phyloP scores from a whole-genome alignment of 23 red algal genomes.

The Pyropia yezoensis region DNA sequence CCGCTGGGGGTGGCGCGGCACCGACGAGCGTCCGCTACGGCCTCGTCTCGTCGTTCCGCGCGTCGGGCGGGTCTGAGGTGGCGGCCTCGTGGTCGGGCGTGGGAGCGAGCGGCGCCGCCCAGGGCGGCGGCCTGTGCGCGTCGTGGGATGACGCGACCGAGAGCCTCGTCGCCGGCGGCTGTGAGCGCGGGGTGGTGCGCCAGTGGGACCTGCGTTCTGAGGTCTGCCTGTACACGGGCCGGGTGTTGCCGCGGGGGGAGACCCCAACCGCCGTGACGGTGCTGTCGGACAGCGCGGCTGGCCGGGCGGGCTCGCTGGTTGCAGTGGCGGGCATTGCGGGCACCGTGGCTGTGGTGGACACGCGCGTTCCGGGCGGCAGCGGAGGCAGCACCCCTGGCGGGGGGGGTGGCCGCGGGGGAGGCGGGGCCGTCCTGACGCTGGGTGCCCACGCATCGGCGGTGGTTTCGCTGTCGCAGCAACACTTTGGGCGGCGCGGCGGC shows the following conservation, averaged over 20 bases:
- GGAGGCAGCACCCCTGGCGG: background rate
- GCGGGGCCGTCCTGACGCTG: background rate
- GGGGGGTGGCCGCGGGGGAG: slow-evolving; percentile 7
- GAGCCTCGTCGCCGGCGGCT: slow-evolving; percentile 51
- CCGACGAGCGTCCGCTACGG: background rate
- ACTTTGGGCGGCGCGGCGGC: too few species aligned
- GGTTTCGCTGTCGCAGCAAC: slow-evolving; percentile 7
- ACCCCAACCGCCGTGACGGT: slow-evolving; percentile 44
- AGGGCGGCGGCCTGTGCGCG: slow-evolving; percentile 37
- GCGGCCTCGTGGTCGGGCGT: slow-evolving; percentile 9
- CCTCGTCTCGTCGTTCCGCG: background rate
- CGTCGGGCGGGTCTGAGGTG: background rate
- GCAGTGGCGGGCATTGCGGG: slow-evolving; percentile 33
- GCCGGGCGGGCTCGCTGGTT: slow-evolving; percentile 11
- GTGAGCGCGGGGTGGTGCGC: slow-evolving; percentile 34
- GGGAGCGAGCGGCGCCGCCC: slow-evolving; percentile 12
- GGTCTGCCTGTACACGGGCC: slow-evolving; percentile 17
- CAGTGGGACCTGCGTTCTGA: slow-evolving; percentile 44
- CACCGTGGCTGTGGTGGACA: slow-evolving; percentile 21
- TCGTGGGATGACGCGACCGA: slow-evolving; percentile 17
- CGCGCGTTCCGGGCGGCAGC: slow-evolving; percentile 6
- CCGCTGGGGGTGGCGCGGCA: background rate
- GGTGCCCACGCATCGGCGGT: background rate
- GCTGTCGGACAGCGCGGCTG: slow-evolving; percentile 1
- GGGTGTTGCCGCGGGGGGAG: slow-evolving; percentile 1